These are phyloP conservation scores for Fusarium nodosum DNA, from an alignment of 2,329 filamentous ascomycete species.

Conservation along the genomic window DNA sequence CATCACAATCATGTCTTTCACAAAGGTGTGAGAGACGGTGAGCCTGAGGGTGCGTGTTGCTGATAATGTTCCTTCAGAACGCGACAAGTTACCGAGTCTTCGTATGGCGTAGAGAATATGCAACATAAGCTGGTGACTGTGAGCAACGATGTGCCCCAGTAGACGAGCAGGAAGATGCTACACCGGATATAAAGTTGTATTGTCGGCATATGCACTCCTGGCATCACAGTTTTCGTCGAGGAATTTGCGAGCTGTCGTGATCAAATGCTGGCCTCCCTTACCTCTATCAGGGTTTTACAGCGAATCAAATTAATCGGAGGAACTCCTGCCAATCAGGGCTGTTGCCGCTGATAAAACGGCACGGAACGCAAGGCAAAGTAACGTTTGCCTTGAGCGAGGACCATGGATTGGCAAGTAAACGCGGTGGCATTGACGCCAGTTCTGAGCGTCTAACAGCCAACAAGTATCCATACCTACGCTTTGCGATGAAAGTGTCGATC, in stretches of 20 bases:
- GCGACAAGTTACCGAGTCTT: neutral
- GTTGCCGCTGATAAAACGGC: slow-evolving; percentile 19
- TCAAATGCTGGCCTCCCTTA: neutral
- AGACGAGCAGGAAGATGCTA: neutral
- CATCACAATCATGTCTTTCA: neutral
- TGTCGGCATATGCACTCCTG: neutral
- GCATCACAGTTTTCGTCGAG: neutral
- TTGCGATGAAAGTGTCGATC: slow-evolving; percentile 8
- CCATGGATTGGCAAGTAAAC: slow-evolving; percentile 8
- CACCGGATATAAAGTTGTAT: neutral
- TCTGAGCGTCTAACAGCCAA: slow-evolving; percentile 5
- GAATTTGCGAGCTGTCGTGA: neutral
- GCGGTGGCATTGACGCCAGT: slow-evolving; percentile 27
- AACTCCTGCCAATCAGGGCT: slow-evolving; percentile 14
- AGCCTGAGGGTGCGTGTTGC: neutral
- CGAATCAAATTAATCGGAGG: slow-evolving; percentile 14
- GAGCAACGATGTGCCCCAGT: neutral
- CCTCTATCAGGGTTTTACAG: neutral
- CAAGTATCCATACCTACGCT: slow-evolving; percentile 8
- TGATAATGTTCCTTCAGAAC: neutral
- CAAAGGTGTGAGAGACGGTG: neutral
- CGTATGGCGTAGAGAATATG: neutral
- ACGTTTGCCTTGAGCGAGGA: neutral
- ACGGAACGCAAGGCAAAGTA: slow-evolving; percentile 25
- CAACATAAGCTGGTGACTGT: neutral